Evolutionary conservation across 1,139 yeast species (phyloP).

Genomic region (Candida mesenterica): DNA sequence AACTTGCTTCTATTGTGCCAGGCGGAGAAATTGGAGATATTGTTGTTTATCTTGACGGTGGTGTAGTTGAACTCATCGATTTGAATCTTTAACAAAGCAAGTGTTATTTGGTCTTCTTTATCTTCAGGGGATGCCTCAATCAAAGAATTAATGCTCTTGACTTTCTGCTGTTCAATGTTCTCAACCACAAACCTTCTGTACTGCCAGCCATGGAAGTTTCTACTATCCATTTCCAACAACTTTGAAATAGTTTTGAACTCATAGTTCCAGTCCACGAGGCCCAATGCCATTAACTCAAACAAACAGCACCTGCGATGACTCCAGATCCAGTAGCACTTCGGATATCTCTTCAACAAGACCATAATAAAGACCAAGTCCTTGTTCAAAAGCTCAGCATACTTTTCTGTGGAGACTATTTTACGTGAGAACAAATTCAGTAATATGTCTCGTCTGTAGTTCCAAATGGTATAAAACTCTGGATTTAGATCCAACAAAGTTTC

Average conservation of each 20-base stretch:
- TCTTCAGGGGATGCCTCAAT: constrained; percentile 9
- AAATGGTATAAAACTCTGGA: constrained; percentile 85
- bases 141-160: constrained; percentile 3
- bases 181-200: constrained; percentile 74
- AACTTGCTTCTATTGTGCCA: constrained; percentile 89
- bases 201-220: constrained; percentile 97
- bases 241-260: constrained; percentile 72
- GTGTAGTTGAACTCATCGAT: constrained; percentile 72
- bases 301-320: constrained; percentile 88
- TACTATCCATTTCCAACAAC: constrained; percentile 66
- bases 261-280: constrained; percentile 56
- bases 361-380: constrained; percentile 64
- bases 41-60: constrained; percentile 69
- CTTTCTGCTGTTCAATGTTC: constrained; percentile 37
- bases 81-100: constrained; percentile 25
- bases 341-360: constrained; percentile 59
- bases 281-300: constrained; percentile 45
- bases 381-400: constrained; percentile 35
- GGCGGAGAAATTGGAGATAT: constrained; percentile 91
- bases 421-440: constrained; percentile 33
- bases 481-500: constrained; percentile 60
- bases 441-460: constrained; percentile 88
- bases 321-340: constrained; percentile 98
- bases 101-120: background rate
- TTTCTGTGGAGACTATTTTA: constrained; percentile 18